Evolutionary conservation across 2,329 filamentous ascomycete species (phyloP).

Genomic region (Scedosporium minutisporum): DNA sequence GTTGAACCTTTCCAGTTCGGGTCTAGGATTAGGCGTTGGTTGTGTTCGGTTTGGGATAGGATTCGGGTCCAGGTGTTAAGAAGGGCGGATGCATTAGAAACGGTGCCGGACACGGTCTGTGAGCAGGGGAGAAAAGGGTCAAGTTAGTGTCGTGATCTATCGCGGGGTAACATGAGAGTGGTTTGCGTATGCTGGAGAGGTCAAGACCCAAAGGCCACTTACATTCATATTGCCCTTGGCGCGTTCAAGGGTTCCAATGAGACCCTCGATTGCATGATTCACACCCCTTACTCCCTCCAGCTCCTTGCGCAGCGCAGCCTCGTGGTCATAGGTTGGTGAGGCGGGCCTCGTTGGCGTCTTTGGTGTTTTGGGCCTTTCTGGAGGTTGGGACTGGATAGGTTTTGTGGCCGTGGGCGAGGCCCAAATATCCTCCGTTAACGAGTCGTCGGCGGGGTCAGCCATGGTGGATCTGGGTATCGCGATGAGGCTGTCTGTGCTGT

Average conservation of each 20-base stretch:
- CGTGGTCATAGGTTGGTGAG: constrained; percentile 36
- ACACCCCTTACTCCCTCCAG: constrained; percentile 75
- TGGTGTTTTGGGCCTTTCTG: constrained; percentile 34
- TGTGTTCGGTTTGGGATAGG: constrained; percentile 93
- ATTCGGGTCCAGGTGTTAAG: constrained; percentile 95
- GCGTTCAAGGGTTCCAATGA: constrained; percentile 61
- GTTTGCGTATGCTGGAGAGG: not conserved
- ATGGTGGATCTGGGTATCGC: constrained; percentile 18
- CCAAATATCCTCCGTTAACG: constrained; percentile 39
- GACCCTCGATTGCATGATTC: constrained; percentile 76
- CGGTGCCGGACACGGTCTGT: constrained; percentile 75
- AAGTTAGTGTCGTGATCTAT: not conserved
- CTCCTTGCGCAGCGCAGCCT: constrained; percentile 67
- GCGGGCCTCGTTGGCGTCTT: constrained; percentile 33
- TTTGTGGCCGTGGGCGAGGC: constrained; percentile 28
- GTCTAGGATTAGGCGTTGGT: constrained; percentile 82
- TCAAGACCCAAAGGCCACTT: constrained; percentile 16
- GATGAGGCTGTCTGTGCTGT: not conserved
- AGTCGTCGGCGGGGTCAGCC: constrained; percentile 35
- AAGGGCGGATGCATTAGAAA: constrained; percentile 77
- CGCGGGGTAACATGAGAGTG: not conserved
- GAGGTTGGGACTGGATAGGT: constrained; percentile 20
- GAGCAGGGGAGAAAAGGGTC: not conserved
- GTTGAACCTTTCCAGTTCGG: constrained; percentile 83
- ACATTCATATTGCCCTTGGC: constrained; percentile 72